Conservation (phyloP, 768 basidiomycete genomes). For the Roridomyces roridus region DNA sequence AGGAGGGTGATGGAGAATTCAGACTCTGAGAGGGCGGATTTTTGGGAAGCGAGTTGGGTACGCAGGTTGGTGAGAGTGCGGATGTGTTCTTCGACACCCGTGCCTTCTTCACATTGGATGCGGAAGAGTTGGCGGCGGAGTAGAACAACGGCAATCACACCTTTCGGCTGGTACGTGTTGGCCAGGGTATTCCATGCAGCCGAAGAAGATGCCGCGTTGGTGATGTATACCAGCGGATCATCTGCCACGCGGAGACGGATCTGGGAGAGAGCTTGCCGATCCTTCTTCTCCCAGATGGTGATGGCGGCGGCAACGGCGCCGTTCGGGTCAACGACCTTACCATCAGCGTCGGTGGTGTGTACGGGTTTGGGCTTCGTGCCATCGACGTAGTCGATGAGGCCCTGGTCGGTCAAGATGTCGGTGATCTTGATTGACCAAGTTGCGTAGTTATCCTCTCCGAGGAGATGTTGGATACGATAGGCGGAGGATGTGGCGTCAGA, state of each 20-base stretch:
- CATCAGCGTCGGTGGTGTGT: background rate
- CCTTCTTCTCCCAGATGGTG: conserved; percentile 19
- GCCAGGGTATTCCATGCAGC: conserved; percentile 36
- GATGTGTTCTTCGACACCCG: conserved; percentile 40
- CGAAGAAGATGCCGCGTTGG: conserved; percentile 27
- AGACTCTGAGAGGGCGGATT: conserved; percentile 26
- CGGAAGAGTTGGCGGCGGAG: conserved; percentile 33
- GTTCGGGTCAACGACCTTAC: background rate
- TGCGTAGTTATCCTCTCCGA: conserved; percentile 24
- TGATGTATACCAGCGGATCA: conserved; percentile 35
- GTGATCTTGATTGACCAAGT: conserved; percentile 26
- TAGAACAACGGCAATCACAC: conserved; percentile 33
- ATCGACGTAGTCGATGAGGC: conserved; percentile 17
- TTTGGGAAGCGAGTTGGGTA: conserved; percentile 30
- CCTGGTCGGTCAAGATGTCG: conserved; percentile 31
- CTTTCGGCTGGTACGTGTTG: conserved; percentile 34
- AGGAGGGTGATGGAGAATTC: conserved; percentile 39
- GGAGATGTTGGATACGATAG: conserved; percentile 26
- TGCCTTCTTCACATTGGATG: conserved; percentile 33
- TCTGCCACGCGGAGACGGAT: conserved; percentile 31
- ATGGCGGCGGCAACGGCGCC: conserved; percentile 2
- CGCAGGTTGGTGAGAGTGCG: conserved; percentile 29
- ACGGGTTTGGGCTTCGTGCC: background rate
- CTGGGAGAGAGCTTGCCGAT: conserved; percentile 35
- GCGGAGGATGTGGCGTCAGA: conserved; percentile 16